A percentile compares a stretch with the other conserved stretches of the same genome.
Conservation (phyloP, 2,329 filamentous ascomycete species). For the Fusarium sulawesiense region DNA sequence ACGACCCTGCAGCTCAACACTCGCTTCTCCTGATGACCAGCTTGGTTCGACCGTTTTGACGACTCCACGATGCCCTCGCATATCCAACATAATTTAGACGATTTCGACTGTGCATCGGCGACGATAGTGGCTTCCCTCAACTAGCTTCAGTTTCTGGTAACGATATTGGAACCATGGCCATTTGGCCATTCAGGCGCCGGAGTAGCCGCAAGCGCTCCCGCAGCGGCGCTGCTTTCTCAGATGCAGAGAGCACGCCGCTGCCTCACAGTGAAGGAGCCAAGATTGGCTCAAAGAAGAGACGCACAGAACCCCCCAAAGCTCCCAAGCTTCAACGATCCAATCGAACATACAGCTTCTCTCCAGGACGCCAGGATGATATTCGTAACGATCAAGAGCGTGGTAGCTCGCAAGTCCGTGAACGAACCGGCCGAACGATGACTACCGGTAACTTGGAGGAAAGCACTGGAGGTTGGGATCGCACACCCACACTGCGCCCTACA, state of each 20-base stretch:
- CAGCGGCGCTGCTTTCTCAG: constrained; percentile 65
- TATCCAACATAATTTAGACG: constrained; percentile 43
- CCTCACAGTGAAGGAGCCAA: constrained; percentile 52
- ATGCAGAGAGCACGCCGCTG: constrained; percentile 58
- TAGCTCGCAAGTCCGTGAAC: constrained; percentile 39
- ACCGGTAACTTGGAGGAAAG: constrained; percentile 22
- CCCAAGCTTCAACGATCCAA: constrained; percentile 60
- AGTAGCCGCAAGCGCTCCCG: constrained; percentile 72
- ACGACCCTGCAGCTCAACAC: constrained; percentile 36
- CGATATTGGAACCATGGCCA: constrained; percentile 67
- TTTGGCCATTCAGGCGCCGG: constrained; percentile 86
- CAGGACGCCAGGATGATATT: constrained; percentile 67
- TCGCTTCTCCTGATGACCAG: constrained; percentile 42
- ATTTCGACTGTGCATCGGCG: constrained; percentile 39
- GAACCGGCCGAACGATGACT: constrained; percentile 30
- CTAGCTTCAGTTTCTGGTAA: constrained; percentile 41
- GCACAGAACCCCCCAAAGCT: constrained; percentile 60
- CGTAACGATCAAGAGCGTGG: constrained; percentile 50
- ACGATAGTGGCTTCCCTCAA: constrained; percentile 39
- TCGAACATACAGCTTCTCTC: constrained; percentile 72
- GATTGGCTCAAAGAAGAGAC: constrained; percentile 55
- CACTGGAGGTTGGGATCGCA: constrained; percentile 48
- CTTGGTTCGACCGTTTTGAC: constrained; percentile 42
- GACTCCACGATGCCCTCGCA: constrained; percentile 48
- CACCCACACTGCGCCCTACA: constrained; percentile 70